phyloP scores from a whole-genome alignment of 148 eudicot genomes.

The Oxyria digyna region DNA sequence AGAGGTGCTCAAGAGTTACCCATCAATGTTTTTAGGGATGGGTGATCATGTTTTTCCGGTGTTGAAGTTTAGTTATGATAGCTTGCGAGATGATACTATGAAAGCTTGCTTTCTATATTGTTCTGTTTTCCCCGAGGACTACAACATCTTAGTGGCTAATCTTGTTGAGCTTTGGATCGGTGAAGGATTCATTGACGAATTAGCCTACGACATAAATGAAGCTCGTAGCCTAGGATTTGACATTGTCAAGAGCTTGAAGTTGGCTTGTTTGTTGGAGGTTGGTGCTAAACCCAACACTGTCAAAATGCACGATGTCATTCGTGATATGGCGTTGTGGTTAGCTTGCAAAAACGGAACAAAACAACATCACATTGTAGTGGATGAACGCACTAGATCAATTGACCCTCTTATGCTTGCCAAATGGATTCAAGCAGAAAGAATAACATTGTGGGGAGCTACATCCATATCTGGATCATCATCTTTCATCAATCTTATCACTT shows the following conservation, averaged over 20 bases:
- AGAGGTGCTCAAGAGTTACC: constrained; percentile 22
- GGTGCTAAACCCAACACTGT: background rate
- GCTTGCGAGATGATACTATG: background rate
- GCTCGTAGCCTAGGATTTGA: background rate
- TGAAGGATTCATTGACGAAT: background rate
- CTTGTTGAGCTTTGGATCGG: background rate
- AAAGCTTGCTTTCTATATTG: constrained; percentile 5
- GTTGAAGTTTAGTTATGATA: background rate
- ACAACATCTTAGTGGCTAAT: background rate
- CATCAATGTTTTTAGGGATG: constrained; percentile 36
- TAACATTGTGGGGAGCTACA: background rate
- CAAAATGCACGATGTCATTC: background rate
- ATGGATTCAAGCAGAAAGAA: background rate
- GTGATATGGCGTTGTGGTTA: background rate
- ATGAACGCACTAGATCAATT: background rate
- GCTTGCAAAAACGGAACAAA: background rate
- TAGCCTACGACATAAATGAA: background rate
- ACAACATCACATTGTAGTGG: background rate
- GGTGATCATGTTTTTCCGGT: background rate
- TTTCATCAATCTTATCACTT: background rate
- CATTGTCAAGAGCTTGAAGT: background rate
- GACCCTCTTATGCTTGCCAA: background rate
- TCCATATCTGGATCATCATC: background rate
- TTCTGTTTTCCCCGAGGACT: background rate
- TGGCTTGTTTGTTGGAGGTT: background rate